phyloP scores from a whole-genome alignment of 2,329 filamentous ascomycete species.

The Fusarium camptoceras region DNA sequence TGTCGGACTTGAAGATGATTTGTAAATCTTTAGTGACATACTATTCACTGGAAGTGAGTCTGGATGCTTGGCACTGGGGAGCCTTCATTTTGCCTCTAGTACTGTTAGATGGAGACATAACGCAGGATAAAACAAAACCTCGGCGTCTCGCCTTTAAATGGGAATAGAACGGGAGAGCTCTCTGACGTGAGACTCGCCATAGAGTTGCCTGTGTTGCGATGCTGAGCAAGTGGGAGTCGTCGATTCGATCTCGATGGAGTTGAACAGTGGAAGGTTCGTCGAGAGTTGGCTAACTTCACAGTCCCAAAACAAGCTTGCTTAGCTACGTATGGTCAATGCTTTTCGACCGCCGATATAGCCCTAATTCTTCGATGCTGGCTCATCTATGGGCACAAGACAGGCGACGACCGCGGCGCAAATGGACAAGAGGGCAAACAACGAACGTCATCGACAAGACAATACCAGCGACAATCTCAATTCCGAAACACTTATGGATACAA shows the following conservation, averaged over 20 bases:
- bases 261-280: background rate
- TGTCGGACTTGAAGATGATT: background rate
- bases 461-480: rapidly evolving
- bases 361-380: rapidly evolving
- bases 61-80: background rate
- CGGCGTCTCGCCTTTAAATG: background rate
- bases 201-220: background rate
- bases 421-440: background rate
- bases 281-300: background rate
- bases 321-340: background rate
- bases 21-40: background rate
- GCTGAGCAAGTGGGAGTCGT: rapidly evolving
- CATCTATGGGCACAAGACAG: background rate
- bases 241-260: background rate
- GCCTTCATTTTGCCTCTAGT: background rate
- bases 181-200: no score
- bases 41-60: rapidly evolving
- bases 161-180: background rate
- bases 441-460: background rate
- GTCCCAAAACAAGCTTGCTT: rapidly evolving
- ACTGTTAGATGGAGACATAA: background rate
- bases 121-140: background rate
- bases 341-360: background rate
- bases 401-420: background rate
- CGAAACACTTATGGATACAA: background rate